phyloP scores from a whole-genome alignment of 2,329 filamentous ascomycete species.

The Talaromyces piceae region DNA sequence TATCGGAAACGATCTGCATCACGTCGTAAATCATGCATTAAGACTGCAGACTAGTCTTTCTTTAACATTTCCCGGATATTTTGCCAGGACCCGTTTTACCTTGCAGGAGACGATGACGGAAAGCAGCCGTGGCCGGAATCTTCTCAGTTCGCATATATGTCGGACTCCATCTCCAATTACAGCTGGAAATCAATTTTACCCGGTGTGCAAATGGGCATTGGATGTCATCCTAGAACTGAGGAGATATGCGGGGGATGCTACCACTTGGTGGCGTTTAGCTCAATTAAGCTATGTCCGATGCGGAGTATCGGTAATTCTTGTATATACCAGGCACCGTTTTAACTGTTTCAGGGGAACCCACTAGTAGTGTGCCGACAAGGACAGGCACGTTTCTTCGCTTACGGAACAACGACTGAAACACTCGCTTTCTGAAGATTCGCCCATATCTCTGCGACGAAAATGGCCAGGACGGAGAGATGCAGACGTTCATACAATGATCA shows the following conservation, averaged over 20 bases:
- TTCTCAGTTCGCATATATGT: background rate
- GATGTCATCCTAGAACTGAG: background rate
- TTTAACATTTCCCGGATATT: background rate
- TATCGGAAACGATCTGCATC: background rate
- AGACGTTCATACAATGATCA: too few species aligned
- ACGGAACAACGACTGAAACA: background rate
- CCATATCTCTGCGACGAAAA: too few species aligned
- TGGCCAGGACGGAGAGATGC: too few species aligned
- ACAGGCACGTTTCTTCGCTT: background rate
- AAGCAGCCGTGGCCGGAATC: background rate
- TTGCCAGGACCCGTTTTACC: too few species aligned
- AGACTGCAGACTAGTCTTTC: background rate
- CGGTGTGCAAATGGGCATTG: background rate
- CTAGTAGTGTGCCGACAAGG: background rate
- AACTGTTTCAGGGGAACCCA: background rate
- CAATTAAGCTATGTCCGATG: background rate
- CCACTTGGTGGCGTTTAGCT: background rate
- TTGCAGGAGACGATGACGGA: background rate
- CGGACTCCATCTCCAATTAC: background rate
- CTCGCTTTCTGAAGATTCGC: too few species aligned
- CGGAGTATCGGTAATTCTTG: background rate
- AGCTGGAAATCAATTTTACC: background rate
- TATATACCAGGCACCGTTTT: background rate
- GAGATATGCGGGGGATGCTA: background rate
- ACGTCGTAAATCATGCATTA: background rate